These are phyloP conservation scores for Aspergillus pseudoterreus DNA, from an alignment of 2,329 filamentous ascomycete genomes.

Conservation along the genomic window DNA sequence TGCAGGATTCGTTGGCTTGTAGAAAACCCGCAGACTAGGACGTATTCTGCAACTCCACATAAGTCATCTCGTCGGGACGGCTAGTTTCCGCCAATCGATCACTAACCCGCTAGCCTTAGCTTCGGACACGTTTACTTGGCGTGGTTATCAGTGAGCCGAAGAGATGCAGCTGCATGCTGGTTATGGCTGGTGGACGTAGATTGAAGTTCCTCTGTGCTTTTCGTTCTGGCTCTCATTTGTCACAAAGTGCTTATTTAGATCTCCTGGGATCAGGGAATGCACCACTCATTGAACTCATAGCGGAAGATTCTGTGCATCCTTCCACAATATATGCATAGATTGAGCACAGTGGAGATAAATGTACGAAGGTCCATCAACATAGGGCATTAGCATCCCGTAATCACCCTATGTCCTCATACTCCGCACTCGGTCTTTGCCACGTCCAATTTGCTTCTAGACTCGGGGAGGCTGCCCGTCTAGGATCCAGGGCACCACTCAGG, in stretches of 20 bases:
- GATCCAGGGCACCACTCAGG: background rate
- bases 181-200: background rate
- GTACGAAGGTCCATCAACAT: background rate
- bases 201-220: background rate
- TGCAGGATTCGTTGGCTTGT: background rate
- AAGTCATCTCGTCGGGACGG: background rate
- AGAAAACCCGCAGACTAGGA: background rate
- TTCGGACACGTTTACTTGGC: background rate
- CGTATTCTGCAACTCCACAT: background rate
- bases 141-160: background rate
- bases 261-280: no score
- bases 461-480: background rate
- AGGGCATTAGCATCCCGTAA: background rate
- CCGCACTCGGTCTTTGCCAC: background rate
- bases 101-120: background rate
- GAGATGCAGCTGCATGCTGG: no score
- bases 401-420: background rate
- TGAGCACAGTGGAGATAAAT: no score
- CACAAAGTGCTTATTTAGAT: no score
- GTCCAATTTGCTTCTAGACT: background rate
- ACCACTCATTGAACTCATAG: no score
- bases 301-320: no score
- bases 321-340: no score
- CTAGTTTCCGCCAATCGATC: background rate
- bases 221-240: background rate